Conservation (phyloP, 192 early-diverging fungal genomes). For the Chytriomyces sp. region DNA sequence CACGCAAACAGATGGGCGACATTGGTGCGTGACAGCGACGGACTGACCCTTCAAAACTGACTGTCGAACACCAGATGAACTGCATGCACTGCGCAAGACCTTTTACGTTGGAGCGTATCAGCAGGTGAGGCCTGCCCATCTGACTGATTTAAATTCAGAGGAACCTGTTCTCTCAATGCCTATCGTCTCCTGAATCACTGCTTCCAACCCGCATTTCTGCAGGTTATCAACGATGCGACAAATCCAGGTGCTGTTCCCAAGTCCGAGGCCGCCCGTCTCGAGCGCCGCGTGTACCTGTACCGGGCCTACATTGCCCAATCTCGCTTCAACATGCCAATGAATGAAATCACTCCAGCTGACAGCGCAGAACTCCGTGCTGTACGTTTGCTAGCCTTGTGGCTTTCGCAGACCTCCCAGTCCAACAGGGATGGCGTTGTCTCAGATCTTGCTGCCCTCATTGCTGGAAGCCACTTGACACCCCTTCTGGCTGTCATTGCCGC, state of each 20-base stretch:
- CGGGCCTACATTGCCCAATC: conserved; percentile 83
- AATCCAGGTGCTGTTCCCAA: conserved; percentile 40
- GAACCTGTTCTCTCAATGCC: no score
- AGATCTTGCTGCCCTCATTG: conserved; percentile 56
- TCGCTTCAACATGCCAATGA: conserved; percentile 58
- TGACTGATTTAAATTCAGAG: no score
- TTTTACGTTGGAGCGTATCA: conserved; percentile 74
- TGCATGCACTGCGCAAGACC: conserved; percentile 44
- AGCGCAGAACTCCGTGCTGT: conserved; percentile 69
- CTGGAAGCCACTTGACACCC: conserved; percentile 50
- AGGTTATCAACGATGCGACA: conserved; percentile 64
- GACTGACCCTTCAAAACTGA: not conserved
- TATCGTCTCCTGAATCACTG: no score
- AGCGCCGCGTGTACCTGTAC: conserved; percentile 73
- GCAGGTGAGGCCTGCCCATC: conserved; percentile 41
- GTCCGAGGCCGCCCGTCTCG: conserved; percentile 35
- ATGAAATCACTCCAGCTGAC: conserved; percentile 61
- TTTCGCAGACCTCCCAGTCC: conserved; percentile 23
- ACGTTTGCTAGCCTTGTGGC: conserved; percentile 60
- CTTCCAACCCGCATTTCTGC: not conserved
- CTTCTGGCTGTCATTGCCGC: conserved; percentile 64
- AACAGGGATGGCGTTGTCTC: conserved; percentile 51
- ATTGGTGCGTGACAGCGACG: not conserved
- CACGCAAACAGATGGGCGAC: conserved; percentile 3
- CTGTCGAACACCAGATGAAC: conserved; percentile 39